Evolutionary conservation across 2,329 filamentous ascomycete genomes (phyloP).

Genomic region (Alternaria novae-zelandiae): DNA sequence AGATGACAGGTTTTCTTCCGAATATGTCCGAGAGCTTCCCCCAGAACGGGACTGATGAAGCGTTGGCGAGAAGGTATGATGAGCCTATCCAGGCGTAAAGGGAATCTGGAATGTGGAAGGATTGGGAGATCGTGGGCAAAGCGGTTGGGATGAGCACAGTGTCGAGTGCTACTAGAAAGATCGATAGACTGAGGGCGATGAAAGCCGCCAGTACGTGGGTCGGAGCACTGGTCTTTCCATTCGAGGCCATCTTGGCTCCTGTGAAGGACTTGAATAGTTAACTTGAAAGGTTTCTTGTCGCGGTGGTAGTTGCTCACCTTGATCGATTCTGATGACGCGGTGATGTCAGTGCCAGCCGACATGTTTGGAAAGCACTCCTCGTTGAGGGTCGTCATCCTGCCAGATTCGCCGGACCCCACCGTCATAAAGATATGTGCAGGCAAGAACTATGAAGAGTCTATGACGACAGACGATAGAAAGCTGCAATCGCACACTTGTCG

Average conservation of each 20-base stretch:
- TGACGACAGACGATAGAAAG: neutral
- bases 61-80: slow-evolving; percentile 48
- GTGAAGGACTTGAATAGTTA: neutral
- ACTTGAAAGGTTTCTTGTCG: neutral
- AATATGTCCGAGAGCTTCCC: slow-evolving; percentile 50
- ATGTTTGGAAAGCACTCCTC: neutral
- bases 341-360: neutral
- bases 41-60: slow-evolving; percentile 51
- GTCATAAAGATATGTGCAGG: neutral
- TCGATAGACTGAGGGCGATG: slow-evolving; percentile 39
- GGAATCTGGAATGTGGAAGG: slow-evolving; percentile 66
- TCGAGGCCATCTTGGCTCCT: neutral
- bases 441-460: neutral
- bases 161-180: slow-evolving; percentile 54
- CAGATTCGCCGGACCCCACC: neutral
- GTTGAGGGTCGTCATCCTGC: neutral
- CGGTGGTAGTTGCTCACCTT: neutral
- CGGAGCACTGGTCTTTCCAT: neutral
- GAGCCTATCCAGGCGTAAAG: slow-evolving; percentile 80
- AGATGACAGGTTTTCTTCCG: slow-evolving; percentile 45
- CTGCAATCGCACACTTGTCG: neutral
- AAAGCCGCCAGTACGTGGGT: slow-evolving; percentile 31
- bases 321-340: neutral
- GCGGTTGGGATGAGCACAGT: slow-evolving; percentile 70
- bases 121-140: slow-evolving; percentile 67